phyloP scores from a whole-genome alignment of 2,329 filamentous ascomycete genomes.

The Achaetomium macrosporum region DNA sequence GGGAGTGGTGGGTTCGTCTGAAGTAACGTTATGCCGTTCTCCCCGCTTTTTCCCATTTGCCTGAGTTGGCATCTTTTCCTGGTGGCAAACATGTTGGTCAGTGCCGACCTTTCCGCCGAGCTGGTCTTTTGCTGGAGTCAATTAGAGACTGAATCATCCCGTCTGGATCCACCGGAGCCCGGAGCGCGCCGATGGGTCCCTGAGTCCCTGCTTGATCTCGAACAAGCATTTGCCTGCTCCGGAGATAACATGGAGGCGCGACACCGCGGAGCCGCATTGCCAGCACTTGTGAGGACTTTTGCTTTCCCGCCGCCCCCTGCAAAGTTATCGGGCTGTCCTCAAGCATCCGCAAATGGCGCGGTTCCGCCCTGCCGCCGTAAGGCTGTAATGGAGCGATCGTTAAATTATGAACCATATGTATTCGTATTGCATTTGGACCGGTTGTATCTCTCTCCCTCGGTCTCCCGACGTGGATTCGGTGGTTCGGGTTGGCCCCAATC shows the following conservation, averaged over 20 bases:
- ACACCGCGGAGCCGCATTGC: neutral
- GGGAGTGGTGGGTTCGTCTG: neutral
- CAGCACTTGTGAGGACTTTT: too few species aligned
- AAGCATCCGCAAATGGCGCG: too few species aligned
- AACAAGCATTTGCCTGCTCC: conserved; percentile 3
- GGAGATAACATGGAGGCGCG: neutral
- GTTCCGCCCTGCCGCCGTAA: too few species aligned
- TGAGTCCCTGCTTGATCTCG: neutral
- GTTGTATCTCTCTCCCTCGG: neutral
- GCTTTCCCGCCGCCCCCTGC: too few species aligned
- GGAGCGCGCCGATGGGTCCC: neutral
- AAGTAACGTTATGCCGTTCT: neutral
- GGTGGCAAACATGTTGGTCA: neutral
- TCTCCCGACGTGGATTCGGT: neutral
- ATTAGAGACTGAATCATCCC: neutral
- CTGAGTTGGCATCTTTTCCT: neutral
- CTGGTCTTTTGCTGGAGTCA: neutral
- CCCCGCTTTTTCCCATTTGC: neutral
- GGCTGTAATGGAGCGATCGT: too few species aligned
- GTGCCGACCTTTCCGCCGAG: conserved; percentile 3
- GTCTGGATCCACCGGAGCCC: neutral
- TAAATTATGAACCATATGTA: too few species aligned
- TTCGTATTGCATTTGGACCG: neutral
- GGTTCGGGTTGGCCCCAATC: neutral
- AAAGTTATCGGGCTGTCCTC: too few species aligned